Base-by-base conservation (phyloP, 768 basidiomycete genomes). In the Crucibulum laeve region DNA sequence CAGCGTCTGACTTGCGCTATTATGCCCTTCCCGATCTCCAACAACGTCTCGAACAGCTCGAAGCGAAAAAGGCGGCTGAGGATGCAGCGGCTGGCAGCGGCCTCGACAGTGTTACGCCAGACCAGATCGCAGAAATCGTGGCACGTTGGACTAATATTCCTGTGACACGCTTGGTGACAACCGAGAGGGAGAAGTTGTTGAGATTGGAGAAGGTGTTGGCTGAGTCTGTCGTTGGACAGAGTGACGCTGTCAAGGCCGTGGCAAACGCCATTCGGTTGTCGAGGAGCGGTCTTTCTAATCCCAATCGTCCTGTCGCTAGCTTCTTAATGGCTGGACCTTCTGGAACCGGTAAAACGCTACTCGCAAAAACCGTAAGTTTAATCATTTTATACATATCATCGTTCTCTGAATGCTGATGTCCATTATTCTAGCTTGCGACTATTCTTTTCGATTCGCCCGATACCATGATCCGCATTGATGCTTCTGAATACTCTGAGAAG, bases 121-220 rank as follows among this genome's bases (percentile, higher is more conserved):
- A 94, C 48, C 82, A 89, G 48, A 97, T 99, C 47, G 91, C 92
- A 14, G 90, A 94, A 59, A 93, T 98, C 49, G 91, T 98, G 19
- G 87, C 81, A 15, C 77, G 87, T 44, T 97, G 93, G 93, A 95
- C 92, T 3, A 83, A 82, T 33, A 90, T 98, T 44, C 95, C 95
- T 2, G 87, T 95, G 10, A 87, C 87, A 22, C 75, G 86, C 17
- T 70, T 96, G 28, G 76, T 91, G 70, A 85, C 87, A n/a, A 80
- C 87, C 1, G 89, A 98, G 68, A 85, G 83, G 63, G 91, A 97
- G 59, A 94, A 95, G 63, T 67, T 92, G 21, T 64, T 92, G 30
- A 69, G 73, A 55, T 82, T 98, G 85, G 95, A 98, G 65, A 87
- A 84, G 59, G 76, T 86, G 25, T 70, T 99, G 30, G 69, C 79